Conservation (phyloP, 2,329 filamentous ascomycete species). For the Geosmithia morbida region DNA sequence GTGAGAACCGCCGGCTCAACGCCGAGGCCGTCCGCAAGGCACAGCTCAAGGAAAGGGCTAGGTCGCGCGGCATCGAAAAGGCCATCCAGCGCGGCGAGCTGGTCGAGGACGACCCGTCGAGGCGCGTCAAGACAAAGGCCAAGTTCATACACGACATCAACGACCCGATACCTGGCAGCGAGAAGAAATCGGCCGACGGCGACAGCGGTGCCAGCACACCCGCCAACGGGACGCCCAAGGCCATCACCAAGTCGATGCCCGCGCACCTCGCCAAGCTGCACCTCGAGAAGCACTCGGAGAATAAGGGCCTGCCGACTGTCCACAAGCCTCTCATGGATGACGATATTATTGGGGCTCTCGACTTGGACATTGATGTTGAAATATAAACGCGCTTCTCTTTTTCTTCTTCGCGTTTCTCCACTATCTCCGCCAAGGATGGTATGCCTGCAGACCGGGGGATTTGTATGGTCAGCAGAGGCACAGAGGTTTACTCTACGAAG, state of each 20-base stretch:
- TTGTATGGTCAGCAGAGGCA: no score
- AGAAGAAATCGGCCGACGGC: conserved; percentile 32
- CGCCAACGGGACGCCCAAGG: conserved; percentile 33
- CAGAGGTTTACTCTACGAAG: no score
- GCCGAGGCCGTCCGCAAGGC: conserved; percentile 84
- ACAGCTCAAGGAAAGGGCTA: conserved; percentile 65
- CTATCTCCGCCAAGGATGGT: no score
- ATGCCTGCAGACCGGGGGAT: no score
- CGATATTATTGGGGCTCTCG: conserved; percentile 79
- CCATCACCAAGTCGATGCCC: conserved; percentile 17
- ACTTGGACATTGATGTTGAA: conserved; percentile 85
- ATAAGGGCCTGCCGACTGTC: conserved; percentile 50
- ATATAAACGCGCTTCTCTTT: conserved; percentile 34
- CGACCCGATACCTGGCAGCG: conserved; percentile 17
- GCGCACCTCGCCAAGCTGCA: conserved; percentile 39
- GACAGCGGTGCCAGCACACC: conserved; percentile 31
- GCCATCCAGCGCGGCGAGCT: conserved; percentile 50
- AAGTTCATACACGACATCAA: conserved; percentile 55
- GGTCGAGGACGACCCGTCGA: conserved; percentile 40
- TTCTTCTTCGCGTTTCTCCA: no score
- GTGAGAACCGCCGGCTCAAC: conserved; percentile 71
- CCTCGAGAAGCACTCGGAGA: conserved; percentile 36
- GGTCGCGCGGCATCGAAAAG: conserved; percentile 43
- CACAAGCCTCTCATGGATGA: conserved; percentile 78
- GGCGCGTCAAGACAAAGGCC: conserved; percentile 50